Percentiles rank a stretch among this genome's conserved stretches.
These are phyloP conservation scores for Backusella psychrophila DNA, from an alignment of 192 early-diverging fungal species.

Conservation along the genomic window DNA sequence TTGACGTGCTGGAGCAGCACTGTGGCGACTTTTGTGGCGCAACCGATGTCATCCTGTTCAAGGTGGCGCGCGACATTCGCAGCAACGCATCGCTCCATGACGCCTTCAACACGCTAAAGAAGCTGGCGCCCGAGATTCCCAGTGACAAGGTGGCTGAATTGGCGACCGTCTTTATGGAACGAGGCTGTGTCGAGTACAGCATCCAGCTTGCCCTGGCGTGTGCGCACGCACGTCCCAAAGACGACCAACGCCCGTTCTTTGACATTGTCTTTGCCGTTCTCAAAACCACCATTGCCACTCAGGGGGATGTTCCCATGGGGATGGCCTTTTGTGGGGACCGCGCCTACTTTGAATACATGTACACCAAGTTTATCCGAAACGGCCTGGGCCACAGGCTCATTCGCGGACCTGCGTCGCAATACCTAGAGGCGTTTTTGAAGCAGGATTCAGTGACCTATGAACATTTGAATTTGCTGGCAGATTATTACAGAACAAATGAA, in stretches of 20 bases:
- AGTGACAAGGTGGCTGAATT: neutral
- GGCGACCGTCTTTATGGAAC: neutral
- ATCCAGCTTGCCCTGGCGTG: neutral
- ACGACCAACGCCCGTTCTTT: neutral
- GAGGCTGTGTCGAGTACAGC: neutral
- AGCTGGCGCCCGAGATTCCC: neutral
- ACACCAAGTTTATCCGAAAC: neutral
- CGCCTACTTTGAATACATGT: neutral
- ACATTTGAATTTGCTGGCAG: neutral
- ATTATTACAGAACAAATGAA: constrained; percentile 8
- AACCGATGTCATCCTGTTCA: neutral
- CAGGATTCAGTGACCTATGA: neutral
- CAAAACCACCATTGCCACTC: neutral
- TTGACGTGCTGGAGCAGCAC: neutral
- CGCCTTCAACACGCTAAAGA: neutral
- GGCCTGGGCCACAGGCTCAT: neutral
- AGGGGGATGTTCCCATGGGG: neutral
- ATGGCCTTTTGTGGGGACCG: neutral
- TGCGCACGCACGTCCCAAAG: neutral
- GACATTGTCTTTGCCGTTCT: neutral
- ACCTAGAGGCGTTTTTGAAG: neutral
- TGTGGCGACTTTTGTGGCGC: constrained; percentile 1
- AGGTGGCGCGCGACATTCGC: neutral
- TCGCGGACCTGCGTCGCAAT: neutral
- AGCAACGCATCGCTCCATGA: neutral